Evolutionary conservation across 225 moss, liverwort and hornwort species (phyloP).

Genomic region (Takakia lepidozioides): DNA sequence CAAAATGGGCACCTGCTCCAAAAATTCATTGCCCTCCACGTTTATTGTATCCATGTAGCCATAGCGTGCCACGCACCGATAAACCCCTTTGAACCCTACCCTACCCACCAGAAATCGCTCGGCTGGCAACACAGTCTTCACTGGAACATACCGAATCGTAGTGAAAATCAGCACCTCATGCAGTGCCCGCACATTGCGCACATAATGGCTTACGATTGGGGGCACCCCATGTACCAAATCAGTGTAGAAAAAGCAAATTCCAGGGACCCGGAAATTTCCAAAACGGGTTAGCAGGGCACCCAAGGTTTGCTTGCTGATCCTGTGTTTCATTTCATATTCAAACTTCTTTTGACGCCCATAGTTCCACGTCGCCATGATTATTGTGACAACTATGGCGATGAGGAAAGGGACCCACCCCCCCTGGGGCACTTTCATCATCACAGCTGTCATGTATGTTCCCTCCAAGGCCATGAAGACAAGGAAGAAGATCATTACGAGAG

Average conservation of each 20-base stretch:
- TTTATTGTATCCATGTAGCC: no score
- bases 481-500: constrained; percentile 34
- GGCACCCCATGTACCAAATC: constrained; percentile 69
- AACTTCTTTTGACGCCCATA: constrained; percentile 66
- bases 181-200: constrained; percentile 59
- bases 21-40: constrained; percentile 52
- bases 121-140: constrained; percentile 61
- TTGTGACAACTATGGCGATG: constrained; percentile 44
- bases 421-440: constrained; percentile 75
- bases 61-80: constrained; percentile 80
- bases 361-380: constrained; percentile 71
- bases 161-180: constrained; percentile 92
- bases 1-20: constrained; percentile 71
- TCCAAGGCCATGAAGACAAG: constrained; percentile 43
- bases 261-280: constrained; percentile 51
- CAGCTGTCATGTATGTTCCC: constrained; percentile 51
- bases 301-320: constrained; percentile 41
- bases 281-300: constrained; percentile 27
- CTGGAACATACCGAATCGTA: constrained; percentile 61
- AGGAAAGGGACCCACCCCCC: constrained; percentile 76
- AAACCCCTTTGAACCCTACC: constrained; percentile 66
- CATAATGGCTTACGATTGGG: constrained; percentile 68
- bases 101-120: constrained; percentile 81
- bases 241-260: constrained; percentile 79
- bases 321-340: constrained; percentile 57